phyloP scores from a whole-genome alignment of 805 yeast species.

The Yarrowia phangngaensis region DNA sequence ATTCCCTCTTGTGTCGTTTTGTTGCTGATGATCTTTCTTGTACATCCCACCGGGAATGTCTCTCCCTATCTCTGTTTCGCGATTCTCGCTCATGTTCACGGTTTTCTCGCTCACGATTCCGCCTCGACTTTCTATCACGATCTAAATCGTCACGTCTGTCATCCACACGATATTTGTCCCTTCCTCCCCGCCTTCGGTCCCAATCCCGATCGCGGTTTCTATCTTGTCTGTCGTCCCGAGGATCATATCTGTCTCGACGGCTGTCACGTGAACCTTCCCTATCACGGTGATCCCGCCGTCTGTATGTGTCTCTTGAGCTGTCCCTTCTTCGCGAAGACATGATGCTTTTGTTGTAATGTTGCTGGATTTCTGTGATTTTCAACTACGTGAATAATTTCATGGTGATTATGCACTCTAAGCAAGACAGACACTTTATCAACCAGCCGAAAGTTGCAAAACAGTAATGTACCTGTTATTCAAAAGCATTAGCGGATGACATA shows the following conservation, averaged over 20 bases:
- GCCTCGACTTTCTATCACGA: not conserved
- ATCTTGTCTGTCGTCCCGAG: not conserved
- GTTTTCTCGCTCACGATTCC: slow-evolving; percentile 1
- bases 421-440: too few species aligned
- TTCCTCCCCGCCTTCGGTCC: not conserved
- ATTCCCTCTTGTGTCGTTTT: not conserved
- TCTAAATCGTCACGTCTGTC: not conserved
- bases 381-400: too few species aligned
- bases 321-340: slow-evolving; percentile 18
- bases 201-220: not conserved
- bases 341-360: not conserved
- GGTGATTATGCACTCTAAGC: too few species aligned
- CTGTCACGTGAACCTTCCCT: not conserved
- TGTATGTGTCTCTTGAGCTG: slow-evolving; percentile 6
- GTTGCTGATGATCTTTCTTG: slow-evolving; percentile 7
- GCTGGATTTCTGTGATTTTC: too few species aligned
- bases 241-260: not conserved
- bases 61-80: slow-evolving; percentile 5
- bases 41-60: slow-evolving; percentile 12
- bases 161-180: slow-evolving; percentile 1
- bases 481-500: too few species aligned
- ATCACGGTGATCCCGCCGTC: not conserved
- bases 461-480: too few species aligned
- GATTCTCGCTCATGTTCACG: slow-evolving; percentile 1
- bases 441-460: too few species aligned